phyloP scores from a whole-genome alignment of 1,284 basidiomycete species.

The Cutaneotrichosporon dermatis region DNA sequence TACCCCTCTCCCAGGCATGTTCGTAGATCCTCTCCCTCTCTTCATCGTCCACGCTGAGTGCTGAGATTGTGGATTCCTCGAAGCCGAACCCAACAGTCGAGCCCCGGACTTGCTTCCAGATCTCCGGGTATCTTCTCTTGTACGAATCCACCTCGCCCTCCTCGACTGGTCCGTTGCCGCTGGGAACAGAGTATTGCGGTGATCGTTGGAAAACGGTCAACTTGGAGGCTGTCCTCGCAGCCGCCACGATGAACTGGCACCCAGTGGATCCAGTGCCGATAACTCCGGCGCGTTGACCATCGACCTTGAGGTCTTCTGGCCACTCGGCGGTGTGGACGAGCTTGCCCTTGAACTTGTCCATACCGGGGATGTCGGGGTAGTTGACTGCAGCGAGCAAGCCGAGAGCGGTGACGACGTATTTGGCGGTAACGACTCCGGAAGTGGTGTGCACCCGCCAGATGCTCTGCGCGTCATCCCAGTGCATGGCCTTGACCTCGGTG shows the following conservation, averaged over 20 bases:
- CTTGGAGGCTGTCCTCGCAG: not conserved
- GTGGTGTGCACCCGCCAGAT: not conserved
- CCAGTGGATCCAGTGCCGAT: conserved; percentile 13
- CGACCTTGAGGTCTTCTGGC: conserved; percentile 5
- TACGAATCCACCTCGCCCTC: not conserved
- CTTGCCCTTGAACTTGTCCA: conserved; percentile 8
- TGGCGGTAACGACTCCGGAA: conserved; percentile 6
- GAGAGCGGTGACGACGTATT: conserved; percentile 25
- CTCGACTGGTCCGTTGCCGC: conserved; percentile 7
- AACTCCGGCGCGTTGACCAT: conserved; percentile 4
- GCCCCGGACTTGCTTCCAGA: conserved; percentile 8
- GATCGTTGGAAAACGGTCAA: conserved; percentile 17
- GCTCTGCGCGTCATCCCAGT: not conserved
- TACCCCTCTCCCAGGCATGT: conserved; percentile 10
- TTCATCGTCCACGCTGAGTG: not conserved
- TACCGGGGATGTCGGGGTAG: conserved; percentile 10
- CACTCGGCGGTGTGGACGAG: conserved; percentile 15
- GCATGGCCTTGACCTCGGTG: conserved; percentile 7
- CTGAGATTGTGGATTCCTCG: conserved; percentile 2
- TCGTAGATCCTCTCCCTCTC: conserved; percentile 11
- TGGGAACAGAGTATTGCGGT: conserved; percentile 15
- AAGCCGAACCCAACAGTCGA: conserved; percentile 11
- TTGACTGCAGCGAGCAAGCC: conserved; percentile 22
- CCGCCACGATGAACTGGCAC: conserved; percentile 8
- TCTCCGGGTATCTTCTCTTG: conserved; percentile 1